Base-by-base conservation (phyloP, 2,329 filamentous ascomycete species). In the Paracoccidioides lutzii region DNA sequence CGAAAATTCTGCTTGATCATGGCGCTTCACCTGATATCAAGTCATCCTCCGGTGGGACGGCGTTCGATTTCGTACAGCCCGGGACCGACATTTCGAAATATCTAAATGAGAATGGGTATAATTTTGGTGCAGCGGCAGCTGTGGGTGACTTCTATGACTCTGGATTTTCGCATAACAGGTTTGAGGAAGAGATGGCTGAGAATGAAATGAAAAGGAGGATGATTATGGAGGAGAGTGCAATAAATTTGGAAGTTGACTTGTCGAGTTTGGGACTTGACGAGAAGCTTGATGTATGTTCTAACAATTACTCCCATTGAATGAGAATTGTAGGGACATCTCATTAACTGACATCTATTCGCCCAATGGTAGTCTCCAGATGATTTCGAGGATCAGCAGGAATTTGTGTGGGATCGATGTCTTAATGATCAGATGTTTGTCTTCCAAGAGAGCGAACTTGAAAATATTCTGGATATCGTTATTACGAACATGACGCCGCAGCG, bases 391-490 rank as follows among this genome's bases (percentile, higher is more conserved):
- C 82, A 84, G 56, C 90, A 94, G 65, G 93, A 97, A 60, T 98
- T 98, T 65, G 86, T 96, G 58, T 98, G 93, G 93, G 87, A 87
- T 60, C 81, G 87, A 63, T 98, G 93, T 70, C 77, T 95, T 51
- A 89, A 96, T 67, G 93, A 98, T 68, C 93, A 98, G 69, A 98
- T 98, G 93, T 98, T 98, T 68, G 93, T 98, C 41, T 98, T 98
- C 69, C 93, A 98, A 69, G 91, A 97, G 63, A 85, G 82, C 67
- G 91, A 98, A 67, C 79, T 98, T 53, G 87, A 91, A 57, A 84
- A 85, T 57, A 96, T 98, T 65, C 79, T 98, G 62, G 87, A 95
- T 67, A 93, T 97, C 55, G 84, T 97, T 67, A 95, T 98, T 67
- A 97, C 91, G 59, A 91, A 93, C 65, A 97, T 98, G 93, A 94